A percentile compares a stretch with the other conserved stretches of the same genome.
Conservation (phyloP, 139 green algal genomes). For the Chlamydomonas sphaeroides region DNA sequence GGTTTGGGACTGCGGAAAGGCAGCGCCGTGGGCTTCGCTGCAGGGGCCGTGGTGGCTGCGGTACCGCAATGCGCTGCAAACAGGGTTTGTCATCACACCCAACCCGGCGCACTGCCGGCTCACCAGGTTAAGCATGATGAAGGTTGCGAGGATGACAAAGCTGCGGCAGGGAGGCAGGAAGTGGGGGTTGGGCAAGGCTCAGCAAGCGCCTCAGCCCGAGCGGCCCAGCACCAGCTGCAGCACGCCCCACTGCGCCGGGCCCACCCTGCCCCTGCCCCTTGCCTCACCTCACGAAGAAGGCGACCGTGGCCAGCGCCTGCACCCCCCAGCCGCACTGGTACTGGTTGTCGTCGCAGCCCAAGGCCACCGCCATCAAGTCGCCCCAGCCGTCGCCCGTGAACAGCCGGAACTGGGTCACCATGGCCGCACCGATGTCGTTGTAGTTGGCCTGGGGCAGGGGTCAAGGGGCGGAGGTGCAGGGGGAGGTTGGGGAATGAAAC, state of each 20-base stretch:
- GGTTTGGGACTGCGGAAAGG: too few species aligned
- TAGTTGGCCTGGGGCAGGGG: background rate
- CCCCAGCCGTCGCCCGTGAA: background rate
- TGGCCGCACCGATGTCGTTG: constrained; percentile 26
- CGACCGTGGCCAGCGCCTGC: background rate
- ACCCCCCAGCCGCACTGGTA: background rate
- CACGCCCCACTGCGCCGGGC: too few species aligned
- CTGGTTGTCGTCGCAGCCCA: background rate
- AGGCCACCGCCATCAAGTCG: background rate
- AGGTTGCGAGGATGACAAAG: constrained; percentile 17
- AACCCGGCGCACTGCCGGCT: too few species aligned
- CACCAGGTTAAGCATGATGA: constrained; percentile 75
- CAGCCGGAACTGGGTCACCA: constrained; percentile 28
- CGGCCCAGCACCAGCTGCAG: too few species aligned
- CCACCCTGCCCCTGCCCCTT: too few species aligned
- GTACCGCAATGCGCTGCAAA: too few species aligned
- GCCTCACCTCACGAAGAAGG: constrained; percentile 1
- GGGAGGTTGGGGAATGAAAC: too few species aligned
- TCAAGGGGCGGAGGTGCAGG: background rate
- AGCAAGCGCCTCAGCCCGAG: too few species aligned
- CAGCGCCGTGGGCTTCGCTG: too few species aligned
- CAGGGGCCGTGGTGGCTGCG: too few species aligned
- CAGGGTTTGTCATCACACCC: too few species aligned
- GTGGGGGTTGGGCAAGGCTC: too few species aligned
- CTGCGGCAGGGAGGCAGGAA: background rate